Base-by-base conservation (phyloP, 306 rosid genomes). In the Crotalaria pallida region DNA sequence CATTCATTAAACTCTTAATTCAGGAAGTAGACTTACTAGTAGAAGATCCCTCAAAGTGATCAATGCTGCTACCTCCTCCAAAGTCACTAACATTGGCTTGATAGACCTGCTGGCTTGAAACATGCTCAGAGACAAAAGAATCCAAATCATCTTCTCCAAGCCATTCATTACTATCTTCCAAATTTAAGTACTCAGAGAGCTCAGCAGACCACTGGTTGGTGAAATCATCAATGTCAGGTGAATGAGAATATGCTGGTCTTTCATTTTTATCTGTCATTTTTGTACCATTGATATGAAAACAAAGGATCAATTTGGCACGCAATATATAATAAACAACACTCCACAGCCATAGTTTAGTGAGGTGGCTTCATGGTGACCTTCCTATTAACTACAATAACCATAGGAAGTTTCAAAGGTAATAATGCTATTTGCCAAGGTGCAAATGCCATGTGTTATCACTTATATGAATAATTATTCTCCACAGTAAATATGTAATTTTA, bases 321-420 rank as follows among this genome's bases (percentile, higher is more conserved):
- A 15, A 79, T 79, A 82, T 80, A 79, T 58, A 21, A 3, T 36
- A 57, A 52, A 57, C 47, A 16, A n/a, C 36, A 31, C 36, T 4
- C 0, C 55, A 11, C 24, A 50, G 74, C 34, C 36, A 50, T 2
- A 2, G 70, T 34, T 56, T 49, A 17, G 52, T 21, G 16, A 81
- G 86, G 90, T n/a, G 50, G 86, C 77, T 89, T 87, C 91, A 70
- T 47, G 55, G 81, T 62, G 72, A 85, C 55, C 83, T 90, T 90
- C 96, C 92, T 81, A 19, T 0, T 78, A 51, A 78, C 55, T 7
- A 34, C 36, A 10, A 29, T 4, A 33, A 26, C 22, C 15, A 24
- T 33, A 72, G 88, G 94, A 93, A 90, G 83, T 73, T 93, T 93
- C 97, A 57, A 77, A 4, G 88, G 27, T 67, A 70, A 74, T 84